Evolutionary conservation across 2,329 filamentous ascomycete genomes (phyloP).

Genomic region (Claviceps spartinae): DNA sequence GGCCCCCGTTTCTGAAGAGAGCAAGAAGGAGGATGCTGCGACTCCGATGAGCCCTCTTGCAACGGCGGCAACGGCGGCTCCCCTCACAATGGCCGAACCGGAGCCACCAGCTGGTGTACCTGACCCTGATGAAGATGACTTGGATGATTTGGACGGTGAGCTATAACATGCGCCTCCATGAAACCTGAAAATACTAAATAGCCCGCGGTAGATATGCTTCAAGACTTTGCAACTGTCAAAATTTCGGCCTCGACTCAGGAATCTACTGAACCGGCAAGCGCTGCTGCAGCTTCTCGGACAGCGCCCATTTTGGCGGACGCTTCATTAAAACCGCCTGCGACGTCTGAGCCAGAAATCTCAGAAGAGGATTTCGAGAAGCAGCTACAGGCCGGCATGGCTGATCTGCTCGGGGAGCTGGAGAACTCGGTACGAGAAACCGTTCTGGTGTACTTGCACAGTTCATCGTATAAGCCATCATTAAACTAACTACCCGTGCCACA

Average conservation of each 20-base stretch:
- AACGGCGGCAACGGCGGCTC: constrained; percentile 1
- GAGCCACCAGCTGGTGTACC: constrained; percentile 37
- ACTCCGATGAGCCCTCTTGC: constrained; percentile 8
- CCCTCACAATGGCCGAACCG: neutral
- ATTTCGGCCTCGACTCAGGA: constrained; percentile 18
- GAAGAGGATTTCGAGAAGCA: constrained; percentile 74
- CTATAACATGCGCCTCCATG: neutral
- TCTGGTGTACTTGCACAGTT: neutral
- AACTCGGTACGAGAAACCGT: constrained; percentile 31
- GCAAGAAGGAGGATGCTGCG: constrained; percentile 12
- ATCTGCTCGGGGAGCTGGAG: constrained; percentile 60
- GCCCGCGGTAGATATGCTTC: constrained; percentile 60
- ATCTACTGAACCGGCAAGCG: constrained; percentile 8
- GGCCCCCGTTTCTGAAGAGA: constrained; percentile 9
- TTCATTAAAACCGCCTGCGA: constrained; percentile 10
- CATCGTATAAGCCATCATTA: no score
- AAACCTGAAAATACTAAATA: constrained; percentile 2
- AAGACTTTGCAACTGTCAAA: constrained; percentile 67
- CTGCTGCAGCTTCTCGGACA: constrained; percentile 18
- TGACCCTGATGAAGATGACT: constrained; percentile 84
- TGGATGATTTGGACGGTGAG: constrained; percentile 81
- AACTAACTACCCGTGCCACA: constrained; percentile 11
- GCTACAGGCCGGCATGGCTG: constrained; percentile 81
- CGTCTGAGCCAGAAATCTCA: constrained; percentile 31
- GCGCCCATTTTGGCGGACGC: constrained; percentile 20